phyloP scores from a whole-genome alignment of 371 early-diverging fungal species.

The Sporodiniella umbellata region DNA sequence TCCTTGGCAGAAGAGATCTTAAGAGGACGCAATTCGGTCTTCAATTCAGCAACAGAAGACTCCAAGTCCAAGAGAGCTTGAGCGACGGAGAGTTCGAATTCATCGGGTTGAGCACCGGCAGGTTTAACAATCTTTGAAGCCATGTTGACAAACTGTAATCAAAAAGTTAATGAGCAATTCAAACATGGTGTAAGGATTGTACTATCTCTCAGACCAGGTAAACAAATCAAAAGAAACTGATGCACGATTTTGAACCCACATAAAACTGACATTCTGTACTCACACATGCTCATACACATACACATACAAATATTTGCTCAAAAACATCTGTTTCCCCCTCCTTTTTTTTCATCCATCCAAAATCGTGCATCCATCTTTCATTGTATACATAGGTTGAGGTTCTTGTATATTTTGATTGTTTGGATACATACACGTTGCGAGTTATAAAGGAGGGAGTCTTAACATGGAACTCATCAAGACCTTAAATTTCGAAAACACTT shows the following conservation, averaged over 20 bases:
- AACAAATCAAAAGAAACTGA: not conserved
- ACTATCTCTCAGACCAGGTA: not conserved
- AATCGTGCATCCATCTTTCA: conserved; percentile 7
- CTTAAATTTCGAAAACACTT: not conserved
- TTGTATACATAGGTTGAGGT: not conserved
- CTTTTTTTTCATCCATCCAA: conserved; percentile 24
- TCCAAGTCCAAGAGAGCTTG: conserved; percentile 95
- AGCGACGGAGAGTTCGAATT: conserved; percentile 92
- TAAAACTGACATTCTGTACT: not conserved
- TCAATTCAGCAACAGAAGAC: conserved; percentile 90
- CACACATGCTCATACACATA: too few relatives aligned
- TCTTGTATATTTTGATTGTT: conserved; percentile 2
- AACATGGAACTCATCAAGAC: conserved; percentile 1
- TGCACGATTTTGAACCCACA: not conserved
- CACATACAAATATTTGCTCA: too few relatives aligned
- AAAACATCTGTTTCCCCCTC: conserved; percentile 6
- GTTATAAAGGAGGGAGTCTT: conserved; percentile 7
- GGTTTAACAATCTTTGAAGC: conserved; percentile 78
- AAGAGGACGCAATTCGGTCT: conserved; percentile 83
- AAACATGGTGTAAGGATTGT: not conserved
- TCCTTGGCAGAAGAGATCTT: conserved; percentile 95
- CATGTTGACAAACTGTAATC: conserved; percentile 28
- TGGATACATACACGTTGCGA: conserved; percentile 16
- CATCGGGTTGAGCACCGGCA: conserved; percentile 75
- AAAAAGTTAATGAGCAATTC: not conserved